Conservation (phyloP, 164 flowering plant genomes). For the Aristolochia californica region DNA sequence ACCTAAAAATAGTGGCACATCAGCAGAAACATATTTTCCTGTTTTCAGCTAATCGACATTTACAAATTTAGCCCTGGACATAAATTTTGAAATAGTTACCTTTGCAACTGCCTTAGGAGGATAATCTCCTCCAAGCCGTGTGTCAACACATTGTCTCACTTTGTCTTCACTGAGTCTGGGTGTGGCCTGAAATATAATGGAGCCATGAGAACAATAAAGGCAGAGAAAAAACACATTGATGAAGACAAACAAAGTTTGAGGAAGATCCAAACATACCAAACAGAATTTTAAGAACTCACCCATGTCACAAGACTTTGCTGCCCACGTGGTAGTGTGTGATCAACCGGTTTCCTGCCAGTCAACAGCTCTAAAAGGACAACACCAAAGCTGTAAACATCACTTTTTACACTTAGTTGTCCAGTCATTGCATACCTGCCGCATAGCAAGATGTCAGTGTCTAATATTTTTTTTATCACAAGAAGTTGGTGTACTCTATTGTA, state of each 20-base stretch:
- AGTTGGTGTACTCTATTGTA: too few species aligned
- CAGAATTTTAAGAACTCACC: constrained; percentile 34
- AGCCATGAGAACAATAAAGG: neutral
- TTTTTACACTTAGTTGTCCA: constrained; percentile 69
- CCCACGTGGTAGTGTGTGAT: constrained; percentile 74
- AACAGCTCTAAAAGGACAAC: constrained; percentile 76
- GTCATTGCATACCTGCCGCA: constrained; percentile 75
- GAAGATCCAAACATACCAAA: too few species aligned
- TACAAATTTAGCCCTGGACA: neutral
- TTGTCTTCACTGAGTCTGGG: constrained; percentile 84
- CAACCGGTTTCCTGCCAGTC: constrained; percentile 89
- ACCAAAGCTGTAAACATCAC: constrained; percentile 91
- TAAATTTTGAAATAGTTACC: constrained; percentile 23
- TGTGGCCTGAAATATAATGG: constrained; percentile 42
- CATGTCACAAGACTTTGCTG: constrained; percentile 92
- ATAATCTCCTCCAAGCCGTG: constrained; percentile 56
- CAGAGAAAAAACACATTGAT: neutral
- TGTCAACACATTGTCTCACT: constrained; percentile 78
- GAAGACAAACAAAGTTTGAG: neutral
- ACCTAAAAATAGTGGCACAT: too few species aligned
- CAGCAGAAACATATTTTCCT: too few species aligned
- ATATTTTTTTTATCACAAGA: neutral
- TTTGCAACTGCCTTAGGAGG: constrained; percentile 89
- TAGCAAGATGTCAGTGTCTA: neutral
- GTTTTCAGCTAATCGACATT: too few species aligned